Percentiles rank a stretch among this genome's conserved stretches.
These are phyloP conservation scores for Rasamsonia emersonii DNA, from an alignment of 2,329 filamentous ascomycete species.

Conservation along the genomic window DNA sequence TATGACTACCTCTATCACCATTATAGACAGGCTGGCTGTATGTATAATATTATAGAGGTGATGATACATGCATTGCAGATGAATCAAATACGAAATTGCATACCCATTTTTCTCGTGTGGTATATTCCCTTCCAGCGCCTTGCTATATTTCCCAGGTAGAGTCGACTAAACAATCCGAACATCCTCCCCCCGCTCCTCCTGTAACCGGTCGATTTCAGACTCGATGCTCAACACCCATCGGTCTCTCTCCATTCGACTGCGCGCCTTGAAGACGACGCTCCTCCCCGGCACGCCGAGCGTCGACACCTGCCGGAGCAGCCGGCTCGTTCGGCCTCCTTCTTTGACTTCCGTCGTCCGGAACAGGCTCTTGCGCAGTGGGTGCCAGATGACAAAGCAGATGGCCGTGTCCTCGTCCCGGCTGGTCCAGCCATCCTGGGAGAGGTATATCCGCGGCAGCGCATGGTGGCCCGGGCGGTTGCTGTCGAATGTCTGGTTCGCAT, in stretches of 20 bases:
- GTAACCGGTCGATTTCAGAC: conserved; percentile 56
- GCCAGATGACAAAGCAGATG: conserved; percentile 60
- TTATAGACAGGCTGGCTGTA: not conserved
- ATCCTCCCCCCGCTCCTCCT: conserved; percentile 39
- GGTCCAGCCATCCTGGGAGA: conserved; percentile 51
- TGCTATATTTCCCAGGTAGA: too few species aligned
- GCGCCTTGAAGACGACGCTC: conserved; percentile 57
- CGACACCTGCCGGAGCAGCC: conserved; percentile 49
- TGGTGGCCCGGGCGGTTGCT: conserved; percentile 52
- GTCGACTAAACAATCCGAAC: conserved; percentile 34
- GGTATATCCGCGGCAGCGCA: conserved; percentile 52
- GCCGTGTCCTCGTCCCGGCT: conserved; percentile 57
- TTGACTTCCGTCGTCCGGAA: conserved; percentile 41
- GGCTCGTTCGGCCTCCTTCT: conserved; percentile 33
- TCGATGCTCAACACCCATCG: conserved; percentile 59
- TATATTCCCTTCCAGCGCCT: too few species aligned
- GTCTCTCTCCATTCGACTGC: conserved; percentile 57
- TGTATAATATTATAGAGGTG: not conserved
- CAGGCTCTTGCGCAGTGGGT: conserved; percentile 48
- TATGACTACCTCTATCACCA: not conserved
- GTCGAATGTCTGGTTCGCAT: conserved; percentile 57
- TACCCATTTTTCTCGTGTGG: too few species aligned
- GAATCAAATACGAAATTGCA: too few species aligned
- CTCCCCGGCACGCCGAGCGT: conserved; percentile 53
- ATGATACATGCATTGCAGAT: too few species aligned